A percentile compares a stretch with the other conserved stretches of the same genome.
phyloP scores from a whole-genome alignment of 177 flowering plant species.

The Tripterygium wilfordii region DNA sequence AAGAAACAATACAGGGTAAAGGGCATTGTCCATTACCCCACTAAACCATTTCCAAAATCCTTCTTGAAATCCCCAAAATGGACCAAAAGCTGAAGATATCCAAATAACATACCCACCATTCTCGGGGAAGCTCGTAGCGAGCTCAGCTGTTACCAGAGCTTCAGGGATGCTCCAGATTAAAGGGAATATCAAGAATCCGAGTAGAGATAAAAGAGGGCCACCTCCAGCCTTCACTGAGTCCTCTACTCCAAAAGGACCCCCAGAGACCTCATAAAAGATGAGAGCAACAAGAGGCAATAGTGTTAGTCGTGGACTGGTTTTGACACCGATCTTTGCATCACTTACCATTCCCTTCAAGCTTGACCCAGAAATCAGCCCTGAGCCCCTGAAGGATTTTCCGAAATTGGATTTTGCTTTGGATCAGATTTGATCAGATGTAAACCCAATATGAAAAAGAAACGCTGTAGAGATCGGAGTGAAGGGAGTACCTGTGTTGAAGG shows the following conservation, averaged over 20 bases:
- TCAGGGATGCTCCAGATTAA: slow-evolving; percentile 89
- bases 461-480: no score
- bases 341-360: slow-evolving; percentile 27
- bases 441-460: no score
- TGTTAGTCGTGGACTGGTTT: slow-evolving; percentile 48
- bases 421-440: no score
- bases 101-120: slow-evolving; percentile 90
- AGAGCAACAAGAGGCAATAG: slow-evolving; percentile 71
- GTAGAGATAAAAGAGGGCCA: slow-evolving; percentile 70
- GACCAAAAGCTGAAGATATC: slow-evolving; percentile 85
- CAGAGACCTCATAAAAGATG: slow-evolving; percentile 89
- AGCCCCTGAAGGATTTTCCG: no score
- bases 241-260: slow-evolving; percentile 90
- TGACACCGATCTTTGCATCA: slow-evolving; percentile 18
- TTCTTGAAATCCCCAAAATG: slow-evolving; percentile 93
- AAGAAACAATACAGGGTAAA: slow-evolving; percentile 77
- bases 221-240: slow-evolving; percentile 81
- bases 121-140: slow-evolving; percentile 75
- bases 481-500: no score
- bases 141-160: slow-evolving; percentile 82
- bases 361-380: no score
- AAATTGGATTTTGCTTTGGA: no score
- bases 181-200: slow-evolving; percentile 82
- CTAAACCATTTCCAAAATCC: slow-evolving; percentile 95
- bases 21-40: slow-evolving; percentile 90